These are phyloP conservation scores for Magnaporthiopsis rhizophila DNA, from an alignment of 2,329 filamentous ascomycete species.

Conservation along the genomic window DNA sequence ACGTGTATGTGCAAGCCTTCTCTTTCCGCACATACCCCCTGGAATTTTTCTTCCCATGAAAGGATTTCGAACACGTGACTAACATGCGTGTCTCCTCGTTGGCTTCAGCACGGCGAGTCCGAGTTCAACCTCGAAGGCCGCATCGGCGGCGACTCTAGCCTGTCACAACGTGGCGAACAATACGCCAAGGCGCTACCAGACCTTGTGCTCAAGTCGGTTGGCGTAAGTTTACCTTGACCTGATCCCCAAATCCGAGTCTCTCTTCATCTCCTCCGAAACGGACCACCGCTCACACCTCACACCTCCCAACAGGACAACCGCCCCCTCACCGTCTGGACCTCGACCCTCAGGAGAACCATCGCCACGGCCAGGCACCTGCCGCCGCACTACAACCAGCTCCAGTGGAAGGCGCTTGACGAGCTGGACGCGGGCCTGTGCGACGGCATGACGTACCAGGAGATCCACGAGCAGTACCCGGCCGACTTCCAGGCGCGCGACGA, in stretches of 20 bases:
- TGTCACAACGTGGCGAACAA: slow-evolving; percentile 78
- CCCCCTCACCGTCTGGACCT: slow-evolving; percentile 55
- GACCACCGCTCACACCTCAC: neutral
- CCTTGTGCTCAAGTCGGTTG: slow-evolving; percentile 76
- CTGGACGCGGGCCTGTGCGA: slow-evolving; percentile 95
- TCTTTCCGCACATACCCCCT: neutral
- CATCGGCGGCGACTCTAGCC: slow-evolving; percentile 84
- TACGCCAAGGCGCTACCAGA: slow-evolving; percentile 82
- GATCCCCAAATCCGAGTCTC: neutral
- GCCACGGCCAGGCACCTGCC: slow-evolving; percentile 81
- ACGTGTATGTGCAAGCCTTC: slow-evolving; percentile 48
- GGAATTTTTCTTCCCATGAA: slow-evolving; percentile 6
- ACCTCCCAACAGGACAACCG: slow-evolving; percentile 41
- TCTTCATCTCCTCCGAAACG: neutral
- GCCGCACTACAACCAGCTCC: slow-evolving; percentile 78
- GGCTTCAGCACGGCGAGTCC: slow-evolving; percentile 77
- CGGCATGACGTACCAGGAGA: slow-evolving; percentile 91
- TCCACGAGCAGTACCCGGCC: slow-evolving; percentile 82
- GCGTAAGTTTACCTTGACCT: slow-evolving; percentile 50
- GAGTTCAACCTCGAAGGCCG: slow-evolving; percentile 83
- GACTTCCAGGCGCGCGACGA: slow-evolving; percentile 94
- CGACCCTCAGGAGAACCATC: slow-evolving; percentile 70
- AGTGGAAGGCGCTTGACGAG: slow-evolving; percentile 98
- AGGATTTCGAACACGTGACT: neutral
- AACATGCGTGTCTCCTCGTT: neutral